Base-by-base conservation (phyloP, 169 alveolate genomes). In the Cryptosporidium canis region DNA sequence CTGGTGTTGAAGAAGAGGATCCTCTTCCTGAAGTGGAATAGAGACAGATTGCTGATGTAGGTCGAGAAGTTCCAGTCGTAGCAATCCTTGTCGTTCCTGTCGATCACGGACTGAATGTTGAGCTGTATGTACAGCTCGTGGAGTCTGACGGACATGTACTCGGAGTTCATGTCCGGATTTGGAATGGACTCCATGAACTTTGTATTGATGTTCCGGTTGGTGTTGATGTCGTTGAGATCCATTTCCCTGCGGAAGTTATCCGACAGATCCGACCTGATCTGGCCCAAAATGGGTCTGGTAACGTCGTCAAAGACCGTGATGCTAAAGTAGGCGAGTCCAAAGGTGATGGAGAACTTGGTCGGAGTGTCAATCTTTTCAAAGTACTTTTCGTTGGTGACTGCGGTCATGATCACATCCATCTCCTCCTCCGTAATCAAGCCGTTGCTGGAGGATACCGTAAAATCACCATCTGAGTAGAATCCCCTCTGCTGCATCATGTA, bases 311-410 rank as follows among this genome's bases (percentile, higher is more conserved):
- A 77, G 24, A 77, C 44, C 24, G 87, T 77, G 2, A 77, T 61
- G 21, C 87, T 77, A 77, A 77, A 77, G 43, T 77, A 77, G 18
- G 72, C 72, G 31, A 77, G 39, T 29, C 87, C 87, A 77, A 77
- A 77, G 37, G 87, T 58, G 14, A 77, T 58, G 8, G 72, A 77
- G 31, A 77, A 77, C 14, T 77, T 77, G 27, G 87, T 77, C 8
- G 87, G 87, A n/a, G 87, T 77, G 16, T 77, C 87, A 41, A 77
- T 77, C 24, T 77, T 77, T 18, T 77, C 87, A 77, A 77, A 77
- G 41, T 77, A 77, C 39, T 77, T 77, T 61, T 77, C 87, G 58
- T 58, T 77, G 14, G 87, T 77, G 5, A 77, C 87, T 14, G 87
- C 87, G 18, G 87, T 77, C 72, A 77, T 77, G 18, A 77, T 77